A percentile compares a stretch with the other conserved stretches of the same genome.
phyloP scores from a whole-genome alignment of 2,329 filamentous ascomycete species.

The Xylaria hypoxylon region DNA sequence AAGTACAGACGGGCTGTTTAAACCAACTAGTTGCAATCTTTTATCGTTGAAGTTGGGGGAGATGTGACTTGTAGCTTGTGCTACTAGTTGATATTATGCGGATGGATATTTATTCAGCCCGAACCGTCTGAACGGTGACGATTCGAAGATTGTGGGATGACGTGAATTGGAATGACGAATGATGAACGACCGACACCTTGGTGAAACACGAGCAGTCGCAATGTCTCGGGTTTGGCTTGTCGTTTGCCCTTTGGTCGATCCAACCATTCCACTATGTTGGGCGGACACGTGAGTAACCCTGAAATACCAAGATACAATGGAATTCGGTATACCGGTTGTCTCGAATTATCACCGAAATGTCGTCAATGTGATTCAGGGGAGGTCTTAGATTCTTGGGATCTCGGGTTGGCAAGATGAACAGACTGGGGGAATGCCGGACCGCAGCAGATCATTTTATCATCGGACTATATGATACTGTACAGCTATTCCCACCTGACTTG shows the following conservation, averaged over 20 bases:
- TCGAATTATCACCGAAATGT: conserved; percentile 17
- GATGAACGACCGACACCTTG: not conserved
- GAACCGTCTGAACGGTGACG: not conserved
- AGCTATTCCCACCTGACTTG: not conserved
- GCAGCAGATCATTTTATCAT: conserved; percentile 26
- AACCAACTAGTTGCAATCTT: not conserved
- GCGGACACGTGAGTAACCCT: conserved; percentile 3
- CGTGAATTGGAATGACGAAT: conserved; percentile 11
- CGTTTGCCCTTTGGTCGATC: not conserved
- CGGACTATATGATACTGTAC: conserved; percentile 2
- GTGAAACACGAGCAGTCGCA: not conserved
- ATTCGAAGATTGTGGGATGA: conserved; percentile 8
- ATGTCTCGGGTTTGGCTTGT: conserved; percentile 2
- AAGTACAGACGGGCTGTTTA: not conserved
- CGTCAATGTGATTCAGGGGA: conserved; percentile 20
- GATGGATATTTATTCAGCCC: not conserved
- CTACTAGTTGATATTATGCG: not conserved
- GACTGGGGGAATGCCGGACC: not conserved
- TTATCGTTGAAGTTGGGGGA: not conserved
- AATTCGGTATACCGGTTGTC: not conserved
- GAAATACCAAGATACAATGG: not conserved
- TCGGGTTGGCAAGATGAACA: not conserved
- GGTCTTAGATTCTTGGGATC: conserved; percentile 21
- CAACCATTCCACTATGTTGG: conserved; percentile 14
- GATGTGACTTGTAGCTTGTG: not conserved